Conservation (phyloP, 2,329 filamentous ascomycete species). For the Aspergillus sp. region DNA sequence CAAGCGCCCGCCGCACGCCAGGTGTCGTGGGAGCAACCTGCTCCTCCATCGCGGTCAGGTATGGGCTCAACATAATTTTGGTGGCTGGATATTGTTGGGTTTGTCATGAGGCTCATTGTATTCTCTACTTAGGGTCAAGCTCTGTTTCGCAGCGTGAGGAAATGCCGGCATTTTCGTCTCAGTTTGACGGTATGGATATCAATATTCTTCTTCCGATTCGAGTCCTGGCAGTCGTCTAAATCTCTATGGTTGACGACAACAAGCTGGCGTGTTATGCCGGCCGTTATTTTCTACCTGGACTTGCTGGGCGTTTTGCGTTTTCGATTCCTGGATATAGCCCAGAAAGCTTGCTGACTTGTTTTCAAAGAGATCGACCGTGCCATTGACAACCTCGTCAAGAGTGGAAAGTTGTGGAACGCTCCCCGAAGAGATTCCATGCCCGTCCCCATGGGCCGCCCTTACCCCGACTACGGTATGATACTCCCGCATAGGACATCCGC, state of each 20-base stretch:
- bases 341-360: constrained; percentile 17
- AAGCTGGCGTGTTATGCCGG: no score
- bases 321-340: constrained; percentile 1
- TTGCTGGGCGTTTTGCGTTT: constrained; percentile 2
- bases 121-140: constrained; percentile 56
- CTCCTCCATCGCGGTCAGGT: constrained; percentile 69
- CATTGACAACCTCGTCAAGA: constrained; percentile 92
- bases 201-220: no score
- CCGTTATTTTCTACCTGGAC: neutral
- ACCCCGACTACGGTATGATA: constrained; percentile 57
- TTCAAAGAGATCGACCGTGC: constrained; percentile 85
- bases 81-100: no score
- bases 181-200: constrained; percentile 73
- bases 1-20: constrained; percentile 56
- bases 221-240: no score
- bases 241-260: no score
- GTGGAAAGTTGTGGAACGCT: constrained; percentile 79
- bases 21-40: constrained; percentile 68
- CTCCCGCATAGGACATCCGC: constrained; percentile 19
- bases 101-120: no score
- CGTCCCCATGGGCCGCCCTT: constrained; percentile 55
- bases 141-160: constrained; percentile 73
- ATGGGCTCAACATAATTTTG: constrained; percentile 15
- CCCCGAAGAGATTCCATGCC: constrained; percentile 76
- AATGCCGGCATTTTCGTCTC: constrained; percentile 71